phyloP scores from a whole-genome alignment of 345 rosid species.

The Litchi chinensis region DNA sequence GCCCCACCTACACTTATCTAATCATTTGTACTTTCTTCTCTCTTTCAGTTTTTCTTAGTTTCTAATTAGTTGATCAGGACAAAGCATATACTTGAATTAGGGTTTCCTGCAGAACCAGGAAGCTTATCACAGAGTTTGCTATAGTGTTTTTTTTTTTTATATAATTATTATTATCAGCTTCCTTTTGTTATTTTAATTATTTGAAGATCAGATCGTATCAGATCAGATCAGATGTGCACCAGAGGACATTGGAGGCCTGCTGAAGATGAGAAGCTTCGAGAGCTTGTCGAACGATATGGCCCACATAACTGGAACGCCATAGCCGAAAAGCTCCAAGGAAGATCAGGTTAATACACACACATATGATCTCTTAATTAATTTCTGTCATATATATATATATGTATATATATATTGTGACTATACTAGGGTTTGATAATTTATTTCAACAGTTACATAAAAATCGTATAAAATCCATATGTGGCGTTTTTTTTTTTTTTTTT shows the following conservation, averaged over 20 bases:
- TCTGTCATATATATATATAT: too few species aligned
- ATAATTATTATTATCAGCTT: too few species aligned
- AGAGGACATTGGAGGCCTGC: conserved; percentile 85
- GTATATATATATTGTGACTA: not conserved
- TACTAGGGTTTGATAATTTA: not conserved
- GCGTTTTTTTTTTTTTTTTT: too few species aligned
- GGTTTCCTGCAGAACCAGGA: not conserved
- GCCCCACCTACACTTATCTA: not conserved
- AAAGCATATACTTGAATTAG: not conserved
- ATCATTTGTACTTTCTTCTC: not conserved
- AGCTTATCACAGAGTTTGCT: not conserved
- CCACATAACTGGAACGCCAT: conserved; percentile 91
- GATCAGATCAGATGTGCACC: conserved; percentile 47
- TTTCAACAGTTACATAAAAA: not conserved
- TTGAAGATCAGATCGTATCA: too few species aligned
- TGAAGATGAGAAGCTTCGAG: conserved; percentile 71
- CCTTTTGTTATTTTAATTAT: too few species aligned
- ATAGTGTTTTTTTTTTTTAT: too few species aligned
- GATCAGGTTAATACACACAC: conserved; percentile 51
- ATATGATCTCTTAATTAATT: not conserved
- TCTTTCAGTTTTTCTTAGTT: not conserved
- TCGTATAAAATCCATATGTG: too few species aligned
- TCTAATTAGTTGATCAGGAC: not conserved
- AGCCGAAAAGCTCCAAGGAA: conserved; percentile 68
- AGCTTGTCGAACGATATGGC: conserved; percentile 63